Percentiles rank a stretch among this genome's conserved stretches.
Conservation (phyloP, 495 filamentous ascomycete species). For the Tirmania nivea region DNA sequence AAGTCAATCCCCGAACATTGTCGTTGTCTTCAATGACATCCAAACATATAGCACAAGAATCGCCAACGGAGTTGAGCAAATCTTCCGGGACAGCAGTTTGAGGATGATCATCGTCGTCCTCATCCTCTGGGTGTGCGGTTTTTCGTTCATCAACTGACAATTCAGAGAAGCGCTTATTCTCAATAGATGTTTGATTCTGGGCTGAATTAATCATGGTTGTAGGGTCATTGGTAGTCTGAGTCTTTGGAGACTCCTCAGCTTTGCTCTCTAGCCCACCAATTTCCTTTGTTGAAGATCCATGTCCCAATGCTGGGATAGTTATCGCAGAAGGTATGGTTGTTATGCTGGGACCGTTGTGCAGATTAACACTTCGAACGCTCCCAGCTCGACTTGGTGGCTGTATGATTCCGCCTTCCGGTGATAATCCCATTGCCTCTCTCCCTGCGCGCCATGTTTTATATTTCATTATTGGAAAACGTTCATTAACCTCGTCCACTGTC, state of each 20-base stretch:
- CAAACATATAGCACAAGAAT: slow-evolving; percentile 91
- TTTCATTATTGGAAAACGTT: slow-evolving; percentile 82
- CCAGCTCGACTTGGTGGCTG: slow-evolving; percentile 45
- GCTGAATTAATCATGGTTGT: slow-evolving; percentile 10
- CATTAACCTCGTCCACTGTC: slow-evolving; percentile 97
- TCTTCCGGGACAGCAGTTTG: slow-evolving; percentile 62
- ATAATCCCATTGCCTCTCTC: slow-evolving; percentile 61
- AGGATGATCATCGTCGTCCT: slow-evolving; percentile 73
- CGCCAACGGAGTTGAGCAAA: slow-evolving; percentile 65
- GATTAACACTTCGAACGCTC: slow-evolving; percentile 36
- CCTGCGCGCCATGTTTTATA: slow-evolving; percentile 86
- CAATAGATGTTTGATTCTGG: not conserved
- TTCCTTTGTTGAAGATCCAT: slow-evolving; percentile 5
- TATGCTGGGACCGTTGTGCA: not conserved
- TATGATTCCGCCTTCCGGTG: slow-evolving; percentile 68
- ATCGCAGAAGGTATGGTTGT: not conserved
- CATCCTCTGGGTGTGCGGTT: slow-evolving; percentile 36
- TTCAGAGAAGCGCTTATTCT: slow-evolving; percentile 13
- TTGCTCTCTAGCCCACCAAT: not conserved
- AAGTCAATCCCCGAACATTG: slow-evolving; percentile 80
- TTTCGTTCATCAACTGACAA: slow-evolving; percentile 10
- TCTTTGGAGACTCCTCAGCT: slow-evolving; percentile 10
- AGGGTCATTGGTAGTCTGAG: slow-evolving; percentile 4
- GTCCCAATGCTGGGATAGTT: not conserved
- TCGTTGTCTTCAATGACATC: slow-evolving; percentile 87